Evolutionary conservation across 2,329 filamentous ascomycete species (phyloP).

Genomic region (Pseudogymnoascus pannorum): DNA sequence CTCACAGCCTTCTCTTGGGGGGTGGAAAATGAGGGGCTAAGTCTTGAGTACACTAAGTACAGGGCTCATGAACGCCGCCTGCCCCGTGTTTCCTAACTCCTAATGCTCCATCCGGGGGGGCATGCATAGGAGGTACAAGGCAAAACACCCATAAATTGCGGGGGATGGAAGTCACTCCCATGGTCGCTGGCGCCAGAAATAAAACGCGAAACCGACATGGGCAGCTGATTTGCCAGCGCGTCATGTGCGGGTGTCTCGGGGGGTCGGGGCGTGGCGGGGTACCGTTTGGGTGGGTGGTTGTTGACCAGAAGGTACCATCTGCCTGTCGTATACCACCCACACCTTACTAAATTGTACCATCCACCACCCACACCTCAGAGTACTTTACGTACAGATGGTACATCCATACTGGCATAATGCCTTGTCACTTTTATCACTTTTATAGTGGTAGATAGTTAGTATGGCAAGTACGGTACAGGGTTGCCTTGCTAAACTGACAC

Average conservation of each 20-base stretch:
- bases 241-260: neutral
- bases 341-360: neutral
- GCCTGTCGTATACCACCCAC: neutral
- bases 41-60: too few species aligned
- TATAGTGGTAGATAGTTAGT: too few species aligned
- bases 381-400: neutral
- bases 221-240: constrained; percentile 1
- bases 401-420: too few species aligned
- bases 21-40: too few species aligned
- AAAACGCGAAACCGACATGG: neutral
- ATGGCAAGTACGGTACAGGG: neutral
- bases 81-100: neutral
- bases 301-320: neutral
- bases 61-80: neutral
- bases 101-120: too few species aligned
- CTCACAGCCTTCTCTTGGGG: neutral
- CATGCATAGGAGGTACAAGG: neutral
- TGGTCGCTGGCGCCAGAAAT: neutral
- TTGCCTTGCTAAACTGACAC: neutral
- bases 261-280: neutral
- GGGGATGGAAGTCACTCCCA: neutral
- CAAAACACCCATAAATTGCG: neutral
- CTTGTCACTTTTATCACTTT: too few species aligned
- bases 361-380: neutral
- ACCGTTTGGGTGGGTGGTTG: neutral